Conservation (phyloP, 1,139 yeast species). For the Geotrichum phurueaensis region DNA sequence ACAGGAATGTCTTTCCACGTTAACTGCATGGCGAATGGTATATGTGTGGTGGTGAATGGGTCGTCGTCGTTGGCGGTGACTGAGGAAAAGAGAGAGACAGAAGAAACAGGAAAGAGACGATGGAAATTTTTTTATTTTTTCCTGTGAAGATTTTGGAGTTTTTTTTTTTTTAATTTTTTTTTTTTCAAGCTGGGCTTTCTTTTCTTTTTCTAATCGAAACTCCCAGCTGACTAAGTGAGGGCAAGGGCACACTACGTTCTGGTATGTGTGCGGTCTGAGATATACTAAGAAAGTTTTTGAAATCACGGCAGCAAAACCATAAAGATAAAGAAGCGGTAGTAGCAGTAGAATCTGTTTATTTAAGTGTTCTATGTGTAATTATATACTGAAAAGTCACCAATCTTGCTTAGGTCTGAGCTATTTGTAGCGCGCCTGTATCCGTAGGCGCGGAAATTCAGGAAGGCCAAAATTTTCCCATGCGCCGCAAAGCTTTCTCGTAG, state of each 20-base stretch:
- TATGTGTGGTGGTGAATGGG: background rate
- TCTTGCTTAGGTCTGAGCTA: too few species aligned
- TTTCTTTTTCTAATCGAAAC: background rate
- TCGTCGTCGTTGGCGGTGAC: background rate
- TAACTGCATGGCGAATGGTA: conserved; percentile 64
- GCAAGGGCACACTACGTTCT: background rate
- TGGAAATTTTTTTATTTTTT: background rate
- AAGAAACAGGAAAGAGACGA: background rate
- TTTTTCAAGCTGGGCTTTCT: background rate
- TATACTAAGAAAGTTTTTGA: background rate
- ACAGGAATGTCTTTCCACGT: conserved; percentile 98
- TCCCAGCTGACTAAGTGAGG: background rate
- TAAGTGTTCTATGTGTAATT: too few species aligned
- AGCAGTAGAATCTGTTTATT: too few species aligned
- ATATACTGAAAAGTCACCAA: too few species aligned
- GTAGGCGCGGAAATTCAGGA: too few species aligned
- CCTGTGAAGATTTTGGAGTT: background rate
- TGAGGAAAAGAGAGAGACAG: background rate
- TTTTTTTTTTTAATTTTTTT: background rate
- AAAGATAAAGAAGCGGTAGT: background rate
- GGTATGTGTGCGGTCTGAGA: background rate
- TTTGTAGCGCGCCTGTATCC: too few species aligned
- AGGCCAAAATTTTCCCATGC: too few species aligned
- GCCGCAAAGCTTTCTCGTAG: too few species aligned
- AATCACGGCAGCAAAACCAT: background rate